Evolutionary conservation across 768 basidiomycete species (phyloP).

Genomic region (Boletus subparvulus): DNA sequence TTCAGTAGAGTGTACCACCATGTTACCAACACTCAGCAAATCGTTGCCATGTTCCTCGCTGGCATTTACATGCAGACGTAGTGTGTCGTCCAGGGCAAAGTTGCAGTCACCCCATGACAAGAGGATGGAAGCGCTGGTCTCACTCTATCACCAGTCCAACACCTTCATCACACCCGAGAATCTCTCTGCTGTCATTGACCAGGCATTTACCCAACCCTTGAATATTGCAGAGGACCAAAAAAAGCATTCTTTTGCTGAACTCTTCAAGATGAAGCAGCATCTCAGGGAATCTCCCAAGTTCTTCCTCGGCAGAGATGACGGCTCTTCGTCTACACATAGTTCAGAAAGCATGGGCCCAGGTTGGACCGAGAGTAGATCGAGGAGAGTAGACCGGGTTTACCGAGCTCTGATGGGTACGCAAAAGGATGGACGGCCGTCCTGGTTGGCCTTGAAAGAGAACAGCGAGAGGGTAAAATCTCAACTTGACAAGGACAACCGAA

Average conservation of each 20-base stretch:
- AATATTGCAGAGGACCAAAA: conserved; percentile 18
- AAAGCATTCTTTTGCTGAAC: conserved; percentile 14
- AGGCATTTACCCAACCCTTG: conserved; percentile 47
- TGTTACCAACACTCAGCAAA: conserved; percentile 11
- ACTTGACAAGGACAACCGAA: conserved; percentile 11
- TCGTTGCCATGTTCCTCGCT: conserved; percentile 7
- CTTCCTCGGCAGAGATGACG: conserved; percentile 29
- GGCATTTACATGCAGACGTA: conserved; percentile 12
- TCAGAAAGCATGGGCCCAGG: conserved; percentile 32
- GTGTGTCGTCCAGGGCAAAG: conserved; percentile 22
- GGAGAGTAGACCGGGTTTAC: conserved; percentile 26
- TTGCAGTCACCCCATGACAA: conserved; percentile 20
- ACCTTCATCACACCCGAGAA: conserved; percentile 71
- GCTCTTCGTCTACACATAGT: background rate
- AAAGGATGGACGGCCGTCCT: conserved; percentile 33
- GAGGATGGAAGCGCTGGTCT: conserved; percentile 69
- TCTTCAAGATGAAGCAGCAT: conserved; percentile 13
- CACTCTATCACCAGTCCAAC: conserved; percentile 75
- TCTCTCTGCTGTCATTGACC: conserved; percentile 62
- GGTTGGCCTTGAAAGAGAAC: conserved; percentile 34
- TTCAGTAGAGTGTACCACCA: background rate
- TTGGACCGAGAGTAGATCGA: conserved; percentile 28
- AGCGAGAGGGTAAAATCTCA: conserved; percentile 19
- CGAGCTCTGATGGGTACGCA: conserved; percentile 30
- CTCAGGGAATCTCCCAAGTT: conserved; percentile 21